Evolutionary conservation across 202 grass and related monocot species (phyloP), one percentile per base, ranked within the genome.

Genomic region (Saccharum hybrid): DNA sequence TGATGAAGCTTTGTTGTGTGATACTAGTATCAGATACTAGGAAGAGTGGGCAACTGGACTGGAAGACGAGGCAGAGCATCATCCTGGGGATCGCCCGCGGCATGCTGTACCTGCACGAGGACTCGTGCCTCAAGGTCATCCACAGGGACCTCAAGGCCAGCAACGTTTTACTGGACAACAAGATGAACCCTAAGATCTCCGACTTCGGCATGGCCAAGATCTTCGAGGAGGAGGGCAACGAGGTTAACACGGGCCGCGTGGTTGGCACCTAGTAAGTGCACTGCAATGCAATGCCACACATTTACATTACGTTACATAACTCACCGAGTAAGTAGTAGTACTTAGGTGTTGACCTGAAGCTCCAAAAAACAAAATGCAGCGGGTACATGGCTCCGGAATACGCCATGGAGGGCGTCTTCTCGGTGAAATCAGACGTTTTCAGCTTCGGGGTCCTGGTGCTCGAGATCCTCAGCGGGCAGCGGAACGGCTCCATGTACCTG

Each of bases 201-300:
- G 96, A 98, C 67, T 98, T 98, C 61, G 96, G 96, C 78, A 93
- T 96, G 93, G 96, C 96, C 46, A 93, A 91, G 80, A 98, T 94
- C 61, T 94, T 88, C 51, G 74, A 95, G 19, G 89, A 87, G 65
- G 88, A 90, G 52, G 61, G 43, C 42, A 86, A 75, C 80, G 85
- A 94, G 73, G 77, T 95, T 21, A 95, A 90, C 86, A 95, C 77
- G 14, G 90, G 92, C 0, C 88, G 63, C 61, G 92, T 98, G 0
- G 96, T 98, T 0, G 96, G 96, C 31, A 98, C 96, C 6, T 93
- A 90, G 96, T 98, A 86, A 90, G 92, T 77, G 49, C 34, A 36
- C 3, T 34, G 33, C 45, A 59, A 12, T 41, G 40, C 72, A 31
- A 42, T 15, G 51, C 80, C 49, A 8, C 23, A 9, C 54, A 59